These are phyloP conservation scores for Ophiostoma quercus DNA, from an alignment of 2,329 filamentous ascomycete species.

Conservation along the genomic window DNA sequence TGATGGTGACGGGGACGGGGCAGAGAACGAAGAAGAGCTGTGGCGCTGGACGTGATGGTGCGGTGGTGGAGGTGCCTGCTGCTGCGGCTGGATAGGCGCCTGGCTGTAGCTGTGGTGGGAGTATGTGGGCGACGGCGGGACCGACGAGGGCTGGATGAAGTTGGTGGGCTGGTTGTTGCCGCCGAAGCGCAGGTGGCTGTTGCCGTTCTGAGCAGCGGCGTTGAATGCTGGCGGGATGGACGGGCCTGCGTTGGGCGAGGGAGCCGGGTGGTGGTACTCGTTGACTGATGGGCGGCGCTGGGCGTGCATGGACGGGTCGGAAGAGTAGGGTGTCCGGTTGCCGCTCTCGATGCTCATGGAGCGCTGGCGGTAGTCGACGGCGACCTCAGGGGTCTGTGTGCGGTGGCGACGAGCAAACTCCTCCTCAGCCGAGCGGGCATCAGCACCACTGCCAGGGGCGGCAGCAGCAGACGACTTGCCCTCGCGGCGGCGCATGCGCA, in stretches of 20 bases:
- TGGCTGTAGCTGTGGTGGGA: slow-evolving; percentile 18
- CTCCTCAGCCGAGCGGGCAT: slow-evolving; percentile 30
- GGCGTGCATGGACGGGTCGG: slow-evolving; percentile 27
- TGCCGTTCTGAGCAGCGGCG: slow-evolving; percentile 28
- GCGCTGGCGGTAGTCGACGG: slow-evolving; percentile 32
- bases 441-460: background rate
- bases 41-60: slow-evolving; percentile 20
- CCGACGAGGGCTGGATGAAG: slow-evolving; percentile 31
- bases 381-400: slow-evolving; percentile 34
- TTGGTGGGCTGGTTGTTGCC: slow-evolving; percentile 17
- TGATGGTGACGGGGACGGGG: slow-evolving; percentile 18
- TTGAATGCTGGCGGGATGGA: slow-evolving; percentile 31
- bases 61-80: slow-evolving; percentile 18
- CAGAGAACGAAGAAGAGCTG: slow-evolving; percentile 22
- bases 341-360: slow-evolving; percentile 35
- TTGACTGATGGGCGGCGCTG: slow-evolving; percentile 34
- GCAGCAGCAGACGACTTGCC: slow-evolving; percentile 30
- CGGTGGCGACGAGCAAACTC: slow-evolving; percentile 32
- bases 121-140: slow-evolving; percentile 34
- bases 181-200: slow-evolving; percentile 24
- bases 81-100: slow-evolving; percentile 29
- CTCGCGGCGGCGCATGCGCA: slow-evolving; percentile 49
- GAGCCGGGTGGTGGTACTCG: slow-evolving; percentile 30
- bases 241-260: slow-evolving; percentile 20
- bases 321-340: slow-evolving; percentile 32